Conservation (phyloP, 306 rosid genomes). For the Castanospermum australe region DNA sequence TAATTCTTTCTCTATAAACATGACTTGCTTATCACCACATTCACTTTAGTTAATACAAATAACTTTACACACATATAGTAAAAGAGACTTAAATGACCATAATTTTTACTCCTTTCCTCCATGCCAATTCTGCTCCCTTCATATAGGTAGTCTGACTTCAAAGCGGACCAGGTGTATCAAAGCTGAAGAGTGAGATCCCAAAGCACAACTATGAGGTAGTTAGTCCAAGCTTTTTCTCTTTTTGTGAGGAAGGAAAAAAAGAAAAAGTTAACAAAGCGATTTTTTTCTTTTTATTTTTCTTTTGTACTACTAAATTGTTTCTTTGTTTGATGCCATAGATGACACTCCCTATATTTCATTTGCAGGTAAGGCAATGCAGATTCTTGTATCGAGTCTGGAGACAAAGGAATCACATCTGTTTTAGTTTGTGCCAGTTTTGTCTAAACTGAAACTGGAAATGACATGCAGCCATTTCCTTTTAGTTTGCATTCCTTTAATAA, state of each 20-base stretch:
- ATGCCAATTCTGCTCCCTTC: constrained; percentile 19
- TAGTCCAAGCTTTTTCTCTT: not conserved
- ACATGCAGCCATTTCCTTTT: not conserved
- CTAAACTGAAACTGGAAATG: constrained; percentile 15
- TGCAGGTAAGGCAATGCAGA: constrained; percentile 13
- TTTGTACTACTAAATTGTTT: not conserved
- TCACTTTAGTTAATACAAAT: too few relatives aligned
- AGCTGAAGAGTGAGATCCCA: constrained; percentile 31
- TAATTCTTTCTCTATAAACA: too few relatives aligned
- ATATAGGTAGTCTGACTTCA: constrained; percentile 22
- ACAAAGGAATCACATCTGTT: constrained; percentile 22
- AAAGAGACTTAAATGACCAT: constrained; percentile 1
- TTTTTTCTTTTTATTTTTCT: not conserved
- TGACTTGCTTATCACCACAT: too few relatives aligned
- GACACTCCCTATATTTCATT: not conserved
- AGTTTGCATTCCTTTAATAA: constrained; percentile 6
- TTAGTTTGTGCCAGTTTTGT: constrained; percentile 5
- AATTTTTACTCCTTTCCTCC: not conserved
- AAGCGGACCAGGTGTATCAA: constrained; percentile 31
- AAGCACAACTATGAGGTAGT: constrained; percentile 17
- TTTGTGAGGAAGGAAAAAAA: not conserved
- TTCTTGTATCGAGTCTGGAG: constrained; percentile 21
- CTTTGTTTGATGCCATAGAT: not conserved
- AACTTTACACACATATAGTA: not conserved
- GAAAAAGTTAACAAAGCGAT: not conserved